Evolutionary conservation across 1,284 basidiomycete genomes (phyloP).

Genomic region (Gomphus bonarii): DNA sequence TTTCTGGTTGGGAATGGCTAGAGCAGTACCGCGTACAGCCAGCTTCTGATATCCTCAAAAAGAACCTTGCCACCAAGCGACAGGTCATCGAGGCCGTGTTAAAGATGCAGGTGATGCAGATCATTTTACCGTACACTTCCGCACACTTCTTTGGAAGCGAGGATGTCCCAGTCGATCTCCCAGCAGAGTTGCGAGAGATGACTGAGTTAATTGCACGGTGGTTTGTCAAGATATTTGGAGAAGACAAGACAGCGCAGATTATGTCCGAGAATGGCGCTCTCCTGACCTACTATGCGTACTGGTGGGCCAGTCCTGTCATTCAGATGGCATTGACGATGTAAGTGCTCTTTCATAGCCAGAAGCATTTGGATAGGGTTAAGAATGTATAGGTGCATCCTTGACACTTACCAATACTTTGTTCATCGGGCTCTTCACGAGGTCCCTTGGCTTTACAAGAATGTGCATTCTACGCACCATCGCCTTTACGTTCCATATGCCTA

Average conservation of each 20-base stretch:
- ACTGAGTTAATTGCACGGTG: conserved; percentile 30
- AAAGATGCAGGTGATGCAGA: conserved; percentile 82
- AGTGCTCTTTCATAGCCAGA: conserved; percentile 26
- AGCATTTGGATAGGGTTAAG: neutral
- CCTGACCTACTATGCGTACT: conserved; percentile 72
- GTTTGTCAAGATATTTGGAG: conserved; percentile 32
- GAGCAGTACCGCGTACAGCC: conserved; percentile 86
- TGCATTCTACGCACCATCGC: conserved; percentile 94
- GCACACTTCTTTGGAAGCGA: conserved; percentile 42
- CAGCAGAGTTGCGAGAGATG: conserved; percentile 32
- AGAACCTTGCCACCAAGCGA: conserved; percentile 66
- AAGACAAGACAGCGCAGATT: conserved; percentile 23
- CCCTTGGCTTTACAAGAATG: conserved; percentile 83
- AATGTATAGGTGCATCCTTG: conserved; percentile 77
- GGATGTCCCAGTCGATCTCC: conserved; percentile 37
- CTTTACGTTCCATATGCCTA: conserved; percentile 97
- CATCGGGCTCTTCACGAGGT: conserved; percentile 90
- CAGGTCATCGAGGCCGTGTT: conserved; percentile 76
- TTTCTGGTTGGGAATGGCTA: conserved; percentile 64
- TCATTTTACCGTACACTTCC: conserved; percentile 60
- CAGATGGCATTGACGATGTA: conserved; percentile 82
- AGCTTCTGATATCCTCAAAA: conserved; percentile 63
- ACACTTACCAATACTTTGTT: conserved; percentile 97
- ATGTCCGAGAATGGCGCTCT: conserved; percentile 36
- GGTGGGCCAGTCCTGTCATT: conserved; percentile 82